phyloP scores from a whole-genome alignment of 768 basidiomycete species.

The Rhodotorula kratochvilovae region DNA sequence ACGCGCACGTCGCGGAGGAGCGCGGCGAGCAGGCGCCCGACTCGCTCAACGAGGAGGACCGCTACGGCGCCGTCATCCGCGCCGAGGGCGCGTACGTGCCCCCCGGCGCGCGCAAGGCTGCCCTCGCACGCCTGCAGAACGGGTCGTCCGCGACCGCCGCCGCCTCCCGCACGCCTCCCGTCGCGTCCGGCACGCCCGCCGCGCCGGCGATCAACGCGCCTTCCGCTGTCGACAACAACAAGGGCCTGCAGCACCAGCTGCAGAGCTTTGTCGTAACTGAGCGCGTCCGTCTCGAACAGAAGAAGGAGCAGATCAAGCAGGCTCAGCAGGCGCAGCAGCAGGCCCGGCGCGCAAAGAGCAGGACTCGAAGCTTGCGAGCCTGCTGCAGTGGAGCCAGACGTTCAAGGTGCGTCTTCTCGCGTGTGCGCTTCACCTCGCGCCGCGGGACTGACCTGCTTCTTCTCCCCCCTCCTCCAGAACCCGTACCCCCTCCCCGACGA shows the following conservation, averaged over 20 bases:
- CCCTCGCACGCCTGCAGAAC: slow-evolving; percentile 17
- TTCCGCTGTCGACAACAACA: neutral
- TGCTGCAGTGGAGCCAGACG: slow-evolving; percentile 83
- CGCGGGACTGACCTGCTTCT: neutral
- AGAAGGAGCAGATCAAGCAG: slow-evolving; percentile 62
- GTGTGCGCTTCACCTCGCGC: neutral
- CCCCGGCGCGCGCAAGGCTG: slow-evolving; percentile 69
- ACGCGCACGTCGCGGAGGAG: slow-evolving; percentile 87
- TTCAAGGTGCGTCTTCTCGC: slow-evolving; percentile 69
- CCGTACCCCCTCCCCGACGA: slow-evolving; percentile 78
- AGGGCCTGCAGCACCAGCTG: slow-evolving; percentile 64
- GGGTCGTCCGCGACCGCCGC: neutral
- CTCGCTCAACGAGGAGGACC: slow-evolving; percentile 91
- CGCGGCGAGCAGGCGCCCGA: slow-evolving; percentile 62
- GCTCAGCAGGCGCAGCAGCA: neutral
- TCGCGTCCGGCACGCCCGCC: neutral
- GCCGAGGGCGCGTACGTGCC: slow-evolving; percentile 87
- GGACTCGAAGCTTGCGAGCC: slow-evolving; percentile 87
- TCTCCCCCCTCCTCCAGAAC: slow-evolving; percentile 62
- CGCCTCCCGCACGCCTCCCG: neutral
- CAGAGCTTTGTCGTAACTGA: slow-evolving; percentile 88
- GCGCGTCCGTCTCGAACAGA: slow-evolving; percentile 81
- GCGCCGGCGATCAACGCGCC: slow-evolving; percentile 1
- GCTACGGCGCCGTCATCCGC: slow-evolving; percentile 88
- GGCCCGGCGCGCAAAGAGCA: slow-evolving; percentile 73